phyloP scores from a whole-genome alignment of 139 green algal genomes.

The Picochlorum sp. region DNA sequence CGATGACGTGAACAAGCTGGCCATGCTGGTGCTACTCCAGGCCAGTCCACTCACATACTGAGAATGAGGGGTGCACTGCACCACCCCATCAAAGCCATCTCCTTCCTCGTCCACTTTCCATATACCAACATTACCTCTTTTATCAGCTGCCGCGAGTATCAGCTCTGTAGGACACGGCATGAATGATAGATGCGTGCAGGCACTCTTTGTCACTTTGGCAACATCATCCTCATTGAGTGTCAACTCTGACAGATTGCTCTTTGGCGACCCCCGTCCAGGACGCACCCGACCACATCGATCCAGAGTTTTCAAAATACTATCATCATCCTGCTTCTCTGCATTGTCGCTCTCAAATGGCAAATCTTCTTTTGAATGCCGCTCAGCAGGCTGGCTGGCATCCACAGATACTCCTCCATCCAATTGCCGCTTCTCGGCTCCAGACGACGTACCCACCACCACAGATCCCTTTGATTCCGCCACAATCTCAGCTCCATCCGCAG shows the following conservation, averaged over 20 bases:
- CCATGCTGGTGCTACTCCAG: slow-evolving; percentile 12
- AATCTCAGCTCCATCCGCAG: slow-evolving; percentile 23
- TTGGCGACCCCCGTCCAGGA: background rate
- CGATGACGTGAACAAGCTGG: slow-evolving; percentile 37
- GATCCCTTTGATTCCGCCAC: slow-evolving; percentile 4
- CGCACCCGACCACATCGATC: background rate
- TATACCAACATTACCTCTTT: slow-evolving; percentile 36
- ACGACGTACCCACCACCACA: slow-evolving; percentile 1
- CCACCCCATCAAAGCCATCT: slow-evolving; percentile 20
- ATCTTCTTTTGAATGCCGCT: background rate
- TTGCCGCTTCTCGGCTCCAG: background rate
- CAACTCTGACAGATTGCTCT: background rate
- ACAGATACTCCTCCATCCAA: background rate
- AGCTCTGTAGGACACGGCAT: slow-evolving; percentile 26
- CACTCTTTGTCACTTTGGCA: slow-evolving; percentile 37
- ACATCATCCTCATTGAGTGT: slow-evolving; percentile 25
- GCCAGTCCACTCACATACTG: slow-evolving; percentile 29
- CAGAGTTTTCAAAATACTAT: slow-evolving; percentile 32
- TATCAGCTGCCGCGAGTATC: slow-evolving; percentile 39
- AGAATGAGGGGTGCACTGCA: slow-evolving; percentile 15
- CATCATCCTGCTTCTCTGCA: slow-evolving; percentile 14
- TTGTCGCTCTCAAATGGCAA: slow-evolving; percentile 31
- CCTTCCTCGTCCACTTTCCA: slow-evolving; percentile 35
- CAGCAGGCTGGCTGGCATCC: background rate
- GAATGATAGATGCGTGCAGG: slow-evolving; percentile 41